A percentile compares a stretch with the other conserved stretches of the same genome.
These are phyloP conservation scores for Agrocybe pediades DNA, from an alignment of 768 basidiomycete genomes.

Conservation along the genomic window DNA sequence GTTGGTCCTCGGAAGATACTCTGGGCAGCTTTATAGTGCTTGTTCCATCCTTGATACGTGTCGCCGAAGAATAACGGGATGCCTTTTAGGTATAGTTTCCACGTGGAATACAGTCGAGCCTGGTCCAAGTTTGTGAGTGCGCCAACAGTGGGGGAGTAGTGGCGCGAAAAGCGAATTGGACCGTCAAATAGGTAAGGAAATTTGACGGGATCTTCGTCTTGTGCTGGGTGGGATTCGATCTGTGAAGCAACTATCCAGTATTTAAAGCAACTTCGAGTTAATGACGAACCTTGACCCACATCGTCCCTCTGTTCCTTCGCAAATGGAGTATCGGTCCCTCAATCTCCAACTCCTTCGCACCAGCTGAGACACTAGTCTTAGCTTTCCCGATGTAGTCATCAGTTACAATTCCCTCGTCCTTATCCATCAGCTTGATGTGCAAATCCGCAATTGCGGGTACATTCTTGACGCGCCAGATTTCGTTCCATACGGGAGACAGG, in stretches of 20 bases:
- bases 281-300: conserved; percentile 74
- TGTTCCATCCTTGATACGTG: conserved; percentile 66
- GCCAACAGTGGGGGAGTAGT: conserved; percentile 73
- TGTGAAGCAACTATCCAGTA: conserved; percentile 20
- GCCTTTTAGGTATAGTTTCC: conserved; percentile 73
- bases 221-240: conserved; percentile 58
- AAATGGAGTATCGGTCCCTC: conserved; percentile 44
- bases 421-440: conserved; percentile 65
- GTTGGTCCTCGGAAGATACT: conserved; percentile 66
- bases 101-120: conserved; percentile 71
- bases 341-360: conserved; percentile 68
- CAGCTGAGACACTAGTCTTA: conserved; percentile 50
- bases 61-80: conserved; percentile 62
- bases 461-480: conserved; percentile 71
- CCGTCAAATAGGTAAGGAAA: conserved; percentile 72
- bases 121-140: conserved; percentile 59
- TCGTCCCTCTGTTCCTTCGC: conserved; percentile 54
- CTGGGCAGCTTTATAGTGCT: conserved; percentile 67
- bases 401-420: conserved; percentile 56
- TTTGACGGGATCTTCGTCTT: conserved; percentile 33
- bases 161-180: conserved; percentile 69
- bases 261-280: background rate
- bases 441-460: conserved; percentile 66
- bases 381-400: conserved; percentile 72
- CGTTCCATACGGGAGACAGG: conserved; percentile 73